Conservation (phyloP, 2,329 filamentous ascomycete genomes). For the Botryosphaeria dothidea region DNA sequence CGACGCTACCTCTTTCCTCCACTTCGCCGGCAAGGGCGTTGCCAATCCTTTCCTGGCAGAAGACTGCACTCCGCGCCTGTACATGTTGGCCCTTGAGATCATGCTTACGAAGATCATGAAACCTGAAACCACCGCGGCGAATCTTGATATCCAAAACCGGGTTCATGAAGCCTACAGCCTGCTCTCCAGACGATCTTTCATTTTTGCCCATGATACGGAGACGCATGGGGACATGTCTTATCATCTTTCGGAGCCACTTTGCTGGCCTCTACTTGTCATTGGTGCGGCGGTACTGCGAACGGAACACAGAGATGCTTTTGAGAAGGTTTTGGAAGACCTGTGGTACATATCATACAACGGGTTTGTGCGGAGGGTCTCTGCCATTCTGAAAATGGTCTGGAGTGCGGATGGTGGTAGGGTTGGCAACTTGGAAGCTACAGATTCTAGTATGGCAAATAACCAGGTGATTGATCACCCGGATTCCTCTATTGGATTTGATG, state of each 20-base stretch:
- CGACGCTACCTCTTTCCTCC: background rate
- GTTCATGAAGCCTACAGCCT: background rate
- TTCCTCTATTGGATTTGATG: too few species aligned
- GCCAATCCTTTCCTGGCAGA: background rate
- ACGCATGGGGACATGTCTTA: background rate
- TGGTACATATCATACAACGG: background rate
- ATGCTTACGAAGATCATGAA: background rate
- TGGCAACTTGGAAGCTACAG: background rate
- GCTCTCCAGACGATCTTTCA: background rate
- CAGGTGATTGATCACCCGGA: too few species aligned
- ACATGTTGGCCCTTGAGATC: background rate
- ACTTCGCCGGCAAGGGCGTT: background rate
- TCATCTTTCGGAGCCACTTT: background rate
- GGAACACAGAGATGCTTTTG: background rate
- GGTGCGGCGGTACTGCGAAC: background rate
- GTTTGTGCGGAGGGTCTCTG: background rate
- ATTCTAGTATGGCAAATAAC: too few species aligned
- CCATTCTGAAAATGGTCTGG: background rate
- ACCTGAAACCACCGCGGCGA: background rate
- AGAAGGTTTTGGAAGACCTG: background rate
- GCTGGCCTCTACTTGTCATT: background rate
- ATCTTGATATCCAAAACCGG: background rate
- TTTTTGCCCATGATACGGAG: background rate
- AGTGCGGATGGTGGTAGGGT: background rate
- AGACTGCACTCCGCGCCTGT: background rate